Base-by-base conservation (phyloP, 371 early-diverging fungal genomes). In the Actinomortierella ambigua region DNA sequence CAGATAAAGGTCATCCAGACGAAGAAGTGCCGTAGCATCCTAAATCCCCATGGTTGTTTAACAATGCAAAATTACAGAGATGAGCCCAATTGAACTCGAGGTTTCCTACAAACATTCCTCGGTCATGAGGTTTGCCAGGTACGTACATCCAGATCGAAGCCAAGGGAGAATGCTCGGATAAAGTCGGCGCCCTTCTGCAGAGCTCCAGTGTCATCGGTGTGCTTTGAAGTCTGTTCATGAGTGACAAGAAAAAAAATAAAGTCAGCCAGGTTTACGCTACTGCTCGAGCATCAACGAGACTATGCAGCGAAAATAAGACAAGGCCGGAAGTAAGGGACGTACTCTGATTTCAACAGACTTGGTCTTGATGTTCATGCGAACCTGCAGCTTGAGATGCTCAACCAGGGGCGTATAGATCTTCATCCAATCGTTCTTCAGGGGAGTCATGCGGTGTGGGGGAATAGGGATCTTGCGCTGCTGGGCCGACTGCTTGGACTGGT, bases 381-480 rank as follows among this genome's bases (percentile, higher is more conserved):
- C 90, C 79, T 99, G 97, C 40, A 99, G 83, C 60, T 96, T 94
- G 80, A 98, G 89, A 69, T 97, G 94, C 76, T 98, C 96, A 8
- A 99, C 99, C 28, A 99, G 83, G n/a, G 99, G 99, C 28, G 98
- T 90, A 82, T 99, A 99, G 68, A 99, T 91, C 75, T 99, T 95
- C 68, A 98, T 69, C 99, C 99, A 99, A 54, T 93, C 88, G 53
- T 92, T 88, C 78, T 96, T 98, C 48, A 99, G 82, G 17, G 95
- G 95, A 17, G 93, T 85, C 69, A 99, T 79, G 61, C 98, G 90
- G 71, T 97, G 93, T 41, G 90, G 89, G 23, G 99, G 99, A 60
- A 99, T 93, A 29, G 93, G 90, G 53, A 98, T 85, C 66, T 85
- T 90, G 61, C 97, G 92, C 57, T 77, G 69, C 62, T 92, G 89